Percentiles rank a stretch among this genome's conserved stretches.
phyloP scores from a whole-genome alignment of 1,139 yeast species.

The Saccharomycopsis phalli region DNA sequence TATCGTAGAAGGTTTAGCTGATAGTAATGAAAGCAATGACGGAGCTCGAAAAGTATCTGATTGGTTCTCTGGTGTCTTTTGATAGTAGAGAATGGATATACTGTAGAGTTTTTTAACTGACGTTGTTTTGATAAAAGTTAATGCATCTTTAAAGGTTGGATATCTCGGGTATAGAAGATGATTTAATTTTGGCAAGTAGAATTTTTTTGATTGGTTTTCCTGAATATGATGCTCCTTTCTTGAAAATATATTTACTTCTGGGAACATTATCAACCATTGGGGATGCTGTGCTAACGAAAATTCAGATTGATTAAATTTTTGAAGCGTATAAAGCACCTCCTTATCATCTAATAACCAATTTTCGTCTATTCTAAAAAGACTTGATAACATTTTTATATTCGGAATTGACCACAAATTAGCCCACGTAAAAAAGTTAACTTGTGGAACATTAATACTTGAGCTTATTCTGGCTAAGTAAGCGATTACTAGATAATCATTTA shows the following conservation, averaged over 20 bases:
- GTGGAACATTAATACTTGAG: slow-evolving; percentile 17
- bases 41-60: slow-evolving; percentile 30
- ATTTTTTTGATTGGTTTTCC: slow-evolving; percentile 40
- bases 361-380: slow-evolving; percentile 46
- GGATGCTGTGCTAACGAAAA: slow-evolving; percentile 6
- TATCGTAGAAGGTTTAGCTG: slow-evolving; percentile 33
- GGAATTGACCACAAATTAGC: slow-evolving; percentile 51
- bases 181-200: slow-evolving; percentile 42
- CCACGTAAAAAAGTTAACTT: slow-evolving; percentile 50
- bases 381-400: slow-evolving; percentile 32
- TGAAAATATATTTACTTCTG: slow-evolving; percentile 65
- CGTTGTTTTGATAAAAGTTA: slow-evolving; percentile 34
- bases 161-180: slow-evolving; percentile 62
- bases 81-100: slow-evolving; percentile 40
- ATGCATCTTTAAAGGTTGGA: slow-evolving; percentile 25
- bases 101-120: slow-evolving; percentile 38
- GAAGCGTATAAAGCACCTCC: slow-evolving; percentile 20
- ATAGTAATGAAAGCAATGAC: slow-evolving; percentile 46
- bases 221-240: slow-evolving; percentile 40
- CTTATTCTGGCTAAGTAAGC: slow-evolving; percentile 23
- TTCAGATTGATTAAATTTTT: slow-evolving; percentile 2
- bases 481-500: slow-evolving; percentile 27
- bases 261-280: slow-evolving; percentile 52
- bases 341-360: slow-evolving; percentile 48
- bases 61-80: slow-evolving; percentile 18